These are phyloP conservation scores for Hanseniaspora mollemarum DNA, from an alignment of 805 yeast species.

Conservation along the genomic window DNA sequence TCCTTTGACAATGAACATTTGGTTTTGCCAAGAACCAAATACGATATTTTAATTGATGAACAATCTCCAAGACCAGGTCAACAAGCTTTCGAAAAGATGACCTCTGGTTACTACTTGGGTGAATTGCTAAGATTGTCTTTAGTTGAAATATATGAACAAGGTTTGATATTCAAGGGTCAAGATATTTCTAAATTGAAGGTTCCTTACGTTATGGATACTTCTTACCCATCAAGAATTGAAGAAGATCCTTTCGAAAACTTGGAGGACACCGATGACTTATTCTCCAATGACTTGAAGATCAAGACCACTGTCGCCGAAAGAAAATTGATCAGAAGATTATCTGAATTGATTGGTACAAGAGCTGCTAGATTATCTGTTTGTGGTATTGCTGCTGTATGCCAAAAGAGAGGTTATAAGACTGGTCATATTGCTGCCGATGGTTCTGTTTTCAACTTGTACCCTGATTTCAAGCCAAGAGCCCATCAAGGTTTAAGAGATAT, in stretches of 20 bases:
- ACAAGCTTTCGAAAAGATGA: conserved; percentile 93
- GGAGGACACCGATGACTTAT: conserved; percentile 58
- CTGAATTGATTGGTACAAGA: conserved; percentile 82
- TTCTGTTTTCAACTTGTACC: conserved; percentile 87
- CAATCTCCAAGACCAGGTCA: conserved; percentile 94
- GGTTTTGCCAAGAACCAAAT: conserved; percentile 80
- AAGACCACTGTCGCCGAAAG: conserved; percentile 67
- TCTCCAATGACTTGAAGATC: conserved; percentile 48
- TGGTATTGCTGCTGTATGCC: conserved; percentile 89
- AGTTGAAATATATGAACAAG: conserved; percentile 55
- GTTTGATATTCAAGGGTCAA: conserved; percentile 59
- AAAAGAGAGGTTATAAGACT: conserved; percentile 64
- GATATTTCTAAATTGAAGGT: conserved; percentile 49
- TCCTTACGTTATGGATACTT: conserved; percentile 74
- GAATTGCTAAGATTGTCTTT: conserved; percentile 75
- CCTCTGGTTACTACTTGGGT: conserved; percentile 92
- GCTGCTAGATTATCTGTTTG: conserved; percentile 86
- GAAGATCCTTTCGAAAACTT: conserved; percentile 81
- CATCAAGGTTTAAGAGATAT: conserved; percentile 81
- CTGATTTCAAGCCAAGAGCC: conserved; percentile 80
- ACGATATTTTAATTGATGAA: conserved; percentile 66
- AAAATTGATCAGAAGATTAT: conserved; percentile 65
- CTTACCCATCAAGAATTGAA: conserved; percentile 77
- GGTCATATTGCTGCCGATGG: conserved; percentile 96
- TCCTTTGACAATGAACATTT: conserved; percentile 86